Evolutionary conservation across 768 basidiomycete genomes (phyloP), one percentile per base, ranked within the genome.

Genomic region (Daedaleopsis sinensis): DNA sequence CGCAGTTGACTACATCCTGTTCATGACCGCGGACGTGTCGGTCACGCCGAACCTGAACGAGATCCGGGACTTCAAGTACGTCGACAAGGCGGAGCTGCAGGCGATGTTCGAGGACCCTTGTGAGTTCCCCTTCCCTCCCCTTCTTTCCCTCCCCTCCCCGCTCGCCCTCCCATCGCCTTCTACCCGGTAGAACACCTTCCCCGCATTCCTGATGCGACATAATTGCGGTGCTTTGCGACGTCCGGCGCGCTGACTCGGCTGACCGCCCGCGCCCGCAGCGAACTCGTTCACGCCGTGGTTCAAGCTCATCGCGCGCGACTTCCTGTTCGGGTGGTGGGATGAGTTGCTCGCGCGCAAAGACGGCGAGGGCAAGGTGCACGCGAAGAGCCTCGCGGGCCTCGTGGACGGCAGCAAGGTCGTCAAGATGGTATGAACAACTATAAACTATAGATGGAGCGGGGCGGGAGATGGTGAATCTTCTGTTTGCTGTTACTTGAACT

Each of bases 291-390:
- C 97, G 8, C 97, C 97, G 0, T 99, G 97, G 97, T 99, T 99
- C 86, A 93, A 95, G 74, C 87, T 98, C 32, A 98, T 99, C 70
- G 95, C 94, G 2, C 86, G 95, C 4, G 94, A 98, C 73, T 96
- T 96, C 76, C 82, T 99, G 46, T 98, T 96, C 72, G 93, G 92
- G 23, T 99, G 97, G 97, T 99, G 97, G 97, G 94, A 97, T 70
- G 89, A 91, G 62, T 85, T 99, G 46, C 70, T 90, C 63, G 78
- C 77, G 56, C 86, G 91, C 39, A 85, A 79, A 71, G 78, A 79
- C 62, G 65, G 61, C 13, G 69, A 85, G 18, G 91, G 90, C 9
- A 78, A 81, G 23, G 79, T 93, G 11, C 49, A 68, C n/a, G 89
- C 90, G 1, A 84, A 86, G 69, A 86, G 80, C 65, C 78, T 91